A percentile compares a stretch with the other conserved stretches of the same genome.
These are phyloP conservation scores for Setomelanomma holmii DNA, from an alignment of 2,329 filamentous ascomycete genomes.

Conservation along the genomic window DNA sequence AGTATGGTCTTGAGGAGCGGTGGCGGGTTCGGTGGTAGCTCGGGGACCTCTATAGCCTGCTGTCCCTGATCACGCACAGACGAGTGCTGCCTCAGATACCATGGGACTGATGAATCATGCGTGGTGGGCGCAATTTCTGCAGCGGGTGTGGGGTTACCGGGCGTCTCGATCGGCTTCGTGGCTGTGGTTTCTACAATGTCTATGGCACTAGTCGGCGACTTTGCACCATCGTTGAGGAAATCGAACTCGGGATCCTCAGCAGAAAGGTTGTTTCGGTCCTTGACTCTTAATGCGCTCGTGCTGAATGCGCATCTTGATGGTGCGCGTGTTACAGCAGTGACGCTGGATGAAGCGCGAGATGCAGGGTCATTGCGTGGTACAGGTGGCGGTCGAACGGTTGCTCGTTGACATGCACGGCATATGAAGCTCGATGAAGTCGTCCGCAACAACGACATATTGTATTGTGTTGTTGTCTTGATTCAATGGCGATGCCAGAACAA, in stretches of 20 bases:
- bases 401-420: constrained; percentile 31
- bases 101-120: constrained; percentile 61
- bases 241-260: constrained; percentile 20
- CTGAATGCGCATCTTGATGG: constrained; percentile 27
- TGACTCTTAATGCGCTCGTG: constrained; percentile 18
- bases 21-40: constrained; percentile 73
- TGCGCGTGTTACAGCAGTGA: constrained; percentile 2
- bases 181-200: background rate
- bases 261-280: constrained; percentile 20
- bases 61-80: constrained; percentile 47
- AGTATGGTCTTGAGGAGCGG: constrained; percentile 74
- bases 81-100: constrained; percentile 76
- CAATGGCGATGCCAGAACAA: no score
- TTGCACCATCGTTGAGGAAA: constrained; percentile 10
- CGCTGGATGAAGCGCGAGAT: constrained; percentile 9
- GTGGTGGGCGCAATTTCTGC: background rate
- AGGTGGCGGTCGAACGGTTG: constrained; percentile 10
- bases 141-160: constrained; percentile 8
- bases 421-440: constrained; percentile 27
- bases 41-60: constrained; percentile 65
- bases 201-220: background rate
- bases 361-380: constrained; percentile 11
- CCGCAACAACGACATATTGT: constrained; percentile 32
- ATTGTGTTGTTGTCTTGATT: constrained; percentile 2
- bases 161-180: background rate